These are phyloP conservation scores for Pseudopyrenochaeta lycopersici DNA, from an alignment of 2,329 filamentous ascomycete genomes.

Conservation along the genomic window DNA sequence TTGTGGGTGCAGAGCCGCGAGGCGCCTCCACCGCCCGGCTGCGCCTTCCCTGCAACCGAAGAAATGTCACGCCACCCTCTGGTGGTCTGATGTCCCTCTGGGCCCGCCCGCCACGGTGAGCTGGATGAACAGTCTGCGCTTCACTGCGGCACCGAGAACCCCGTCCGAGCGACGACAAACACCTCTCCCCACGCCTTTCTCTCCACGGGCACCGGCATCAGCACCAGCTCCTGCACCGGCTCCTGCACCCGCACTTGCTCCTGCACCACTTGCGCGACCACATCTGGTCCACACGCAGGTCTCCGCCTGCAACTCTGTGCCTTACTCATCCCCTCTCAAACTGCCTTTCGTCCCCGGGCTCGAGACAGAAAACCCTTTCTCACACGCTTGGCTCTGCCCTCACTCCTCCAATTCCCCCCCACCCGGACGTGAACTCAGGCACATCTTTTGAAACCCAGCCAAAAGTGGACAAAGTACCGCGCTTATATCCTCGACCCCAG, in stretches of 20 bases:
- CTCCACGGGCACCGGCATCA: slow-evolving; percentile 21
- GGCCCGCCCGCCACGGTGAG: slow-evolving; percentile 22
- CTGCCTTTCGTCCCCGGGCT: slow-evolving; percentile 16
- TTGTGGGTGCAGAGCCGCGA: not conserved
- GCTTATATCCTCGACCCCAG: slow-evolving; percentile 38
- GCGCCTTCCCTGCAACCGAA: slow-evolving; percentile 13
- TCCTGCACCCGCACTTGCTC: too few species aligned
- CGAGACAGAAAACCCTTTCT: slow-evolving; percentile 6
- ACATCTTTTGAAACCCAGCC: slow-evolving; percentile 5
- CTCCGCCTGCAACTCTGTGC: slow-evolving; percentile 18
- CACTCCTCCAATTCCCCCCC: not conserved
- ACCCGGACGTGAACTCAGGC: slow-evolving; percentile 1
- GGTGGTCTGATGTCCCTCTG: slow-evolving; percentile 42
- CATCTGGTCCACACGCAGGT: not conserved
- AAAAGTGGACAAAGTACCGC: slow-evolving; percentile 18
- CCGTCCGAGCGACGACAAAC: slow-evolving; percentile 14
- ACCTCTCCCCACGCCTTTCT: slow-evolving; percentile 16
- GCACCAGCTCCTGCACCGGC: too few species aligned
- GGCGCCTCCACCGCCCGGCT: slow-evolving; percentile 6
- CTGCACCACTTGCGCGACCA: slow-evolving; percentile 5
- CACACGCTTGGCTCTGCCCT: slow-evolving; percentile 4
- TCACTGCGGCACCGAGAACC: slow-evolving; percentile 12
- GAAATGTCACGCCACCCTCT: slow-evolving; percentile 45
- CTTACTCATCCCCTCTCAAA: slow-evolving; percentile 33
- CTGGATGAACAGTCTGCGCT: slow-evolving; percentile 1